Evolutionary conservation across 768 basidiomycete genomes (phyloP), one percentile per base, ranked within the genome.

Genomic region (Psilocybe subaeruginosa): DNA sequence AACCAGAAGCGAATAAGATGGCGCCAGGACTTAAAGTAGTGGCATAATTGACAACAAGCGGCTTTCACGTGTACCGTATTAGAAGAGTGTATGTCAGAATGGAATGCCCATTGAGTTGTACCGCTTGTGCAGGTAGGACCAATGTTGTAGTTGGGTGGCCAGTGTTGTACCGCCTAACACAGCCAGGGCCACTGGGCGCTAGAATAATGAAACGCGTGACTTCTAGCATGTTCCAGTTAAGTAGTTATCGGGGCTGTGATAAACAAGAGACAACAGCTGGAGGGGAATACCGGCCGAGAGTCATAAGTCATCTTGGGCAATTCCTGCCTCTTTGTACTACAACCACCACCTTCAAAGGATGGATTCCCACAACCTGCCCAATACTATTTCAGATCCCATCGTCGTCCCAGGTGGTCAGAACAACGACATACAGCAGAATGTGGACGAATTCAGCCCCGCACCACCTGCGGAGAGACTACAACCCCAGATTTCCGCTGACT

Each of bases 201-300:
- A 54, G 50, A 62, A 60, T 16, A 16, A 19, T 27, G 19, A 35
- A 9, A 14, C 52, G n/a, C 55, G 64, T 56, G 61, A 57, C 59
- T 66, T 66, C 65, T 66, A 66, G 65, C 59, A 66, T 61, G 59
- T 66, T 66, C 65, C 57, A 54, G 52, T 45, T 55, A 54, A 11
- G 37, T 39, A 50, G 46, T 29, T 30, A 29, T 52, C 39, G 19
- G 35, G 35, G 11, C 23, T 23, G 47, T 43, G 43, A 53, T 48
- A 66, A 66, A 64, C 65, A 66, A 33, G 58, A 54, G 54, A 56
- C 62, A 66, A 66, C 62, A 58, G 45, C 29, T 17, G 33, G 33
- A 62, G 52, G 54, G 51, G 47, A 29, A 55, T 56, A 59, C 56
- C 49, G 58, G 57, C 37, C 43, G 48, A 55, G 48, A 47, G 51